These are phyloP conservation scores for Dictyostelium discoideum DNA, from an alignment of 78 protist species.

Conservation along the genomic window DNA sequence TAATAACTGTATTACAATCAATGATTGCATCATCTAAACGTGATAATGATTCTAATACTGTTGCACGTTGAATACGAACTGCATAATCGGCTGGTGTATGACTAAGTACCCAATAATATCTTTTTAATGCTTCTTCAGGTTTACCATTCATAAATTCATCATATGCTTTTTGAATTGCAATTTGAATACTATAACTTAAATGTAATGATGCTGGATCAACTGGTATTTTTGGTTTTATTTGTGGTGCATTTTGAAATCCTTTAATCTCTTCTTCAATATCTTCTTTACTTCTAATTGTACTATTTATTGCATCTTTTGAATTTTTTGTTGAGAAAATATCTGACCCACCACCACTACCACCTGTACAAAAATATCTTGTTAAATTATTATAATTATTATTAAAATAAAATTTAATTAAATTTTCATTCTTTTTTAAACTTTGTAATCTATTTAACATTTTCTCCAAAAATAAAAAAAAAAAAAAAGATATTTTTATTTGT, in stretches of 20 bases:
- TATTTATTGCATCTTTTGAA: neutral
- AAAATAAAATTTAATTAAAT: neutral
- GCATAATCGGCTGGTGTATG: constrained; percentile 28
- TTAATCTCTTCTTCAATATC: neutral
- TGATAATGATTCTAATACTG: neutral
- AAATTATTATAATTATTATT: neutral
- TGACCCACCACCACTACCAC: neutral
- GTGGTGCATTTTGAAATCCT: neutral
- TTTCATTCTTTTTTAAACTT: neutral
- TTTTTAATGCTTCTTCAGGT: constrained; percentile 31
- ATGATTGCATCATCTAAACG: constrained; percentile 5
- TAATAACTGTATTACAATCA: constrained; percentile 24
- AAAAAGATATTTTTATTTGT: neutral
- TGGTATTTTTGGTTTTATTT: neutral
- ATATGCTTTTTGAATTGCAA: constrained; percentile 37
- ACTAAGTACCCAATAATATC: constrained; percentile 38
- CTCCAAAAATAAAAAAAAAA: too few relatives aligned
- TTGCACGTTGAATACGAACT: constrained; percentile 23
- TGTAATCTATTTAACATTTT: neutral
- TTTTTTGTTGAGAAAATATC: neutral
- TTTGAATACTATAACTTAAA: neutral
- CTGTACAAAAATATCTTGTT: neutral
- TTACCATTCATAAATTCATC: neutral
- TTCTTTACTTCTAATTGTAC: neutral
- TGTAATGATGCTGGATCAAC: neutral